Conservation (phyloP, 176 grass and related monocot species). For the Puccinellia tenuiflora region DNA sequence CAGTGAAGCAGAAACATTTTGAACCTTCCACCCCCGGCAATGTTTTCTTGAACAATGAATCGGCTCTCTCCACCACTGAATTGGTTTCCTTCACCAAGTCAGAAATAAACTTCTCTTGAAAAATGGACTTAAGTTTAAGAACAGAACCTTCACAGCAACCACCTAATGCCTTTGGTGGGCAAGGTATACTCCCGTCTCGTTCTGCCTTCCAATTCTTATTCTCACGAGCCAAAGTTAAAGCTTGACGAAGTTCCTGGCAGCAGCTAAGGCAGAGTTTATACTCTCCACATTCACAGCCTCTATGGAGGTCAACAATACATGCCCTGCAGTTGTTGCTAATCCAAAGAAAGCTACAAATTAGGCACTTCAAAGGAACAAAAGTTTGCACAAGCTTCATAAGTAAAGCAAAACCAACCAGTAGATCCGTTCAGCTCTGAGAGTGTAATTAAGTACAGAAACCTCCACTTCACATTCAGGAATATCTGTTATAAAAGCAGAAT, state of each 20-base stretch:
- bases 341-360: constrained; percentile 20
- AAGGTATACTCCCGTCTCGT: constrained; percentile 55
- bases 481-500: constrained; percentile 30
- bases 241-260: constrained; percentile 55
- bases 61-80: constrained; percentile 21
- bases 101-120: constrained; percentile 35
- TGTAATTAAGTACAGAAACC: constrained; percentile 16
- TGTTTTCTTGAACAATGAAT: not conserved
- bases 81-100: constrained; percentile 30
- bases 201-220: constrained; percentile 33
- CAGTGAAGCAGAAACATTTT: constrained; percentile 40
- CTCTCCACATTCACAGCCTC: constrained; percentile 48
- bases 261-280: constrained; percentile 71
- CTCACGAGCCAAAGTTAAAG: not conserved
- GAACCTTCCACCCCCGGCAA: not conserved
- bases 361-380: constrained; percentile 13
- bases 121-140: constrained; percentile 51
- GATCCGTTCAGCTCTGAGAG: constrained; percentile 21
- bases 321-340: constrained; percentile 63
- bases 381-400: not conserved
- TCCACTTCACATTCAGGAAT: constrained; percentile 19
- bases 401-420: constrained; percentile 50
- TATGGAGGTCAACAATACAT: constrained; percentile 70
- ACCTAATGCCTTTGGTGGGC: constrained; percentile 48
- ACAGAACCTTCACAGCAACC: constrained; percentile 42